Percentiles rank a stretch among this genome's conserved stretches.
These are phyloP conservation scores for Colletotrichum sp. DNA, from an alignment of 2,329 filamentous ascomycete species.

Conservation along the genomic window DNA sequence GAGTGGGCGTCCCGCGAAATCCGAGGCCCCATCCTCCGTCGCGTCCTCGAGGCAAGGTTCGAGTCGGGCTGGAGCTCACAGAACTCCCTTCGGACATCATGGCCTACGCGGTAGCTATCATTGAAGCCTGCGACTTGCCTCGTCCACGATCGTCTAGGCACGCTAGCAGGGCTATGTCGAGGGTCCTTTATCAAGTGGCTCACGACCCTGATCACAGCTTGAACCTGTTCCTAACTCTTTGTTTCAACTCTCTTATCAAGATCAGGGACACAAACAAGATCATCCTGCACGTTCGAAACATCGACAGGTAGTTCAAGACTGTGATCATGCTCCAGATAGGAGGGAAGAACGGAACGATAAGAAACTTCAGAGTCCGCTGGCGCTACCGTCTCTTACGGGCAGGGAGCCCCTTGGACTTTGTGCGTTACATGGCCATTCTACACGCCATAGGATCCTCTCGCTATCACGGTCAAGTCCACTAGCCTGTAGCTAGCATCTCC, in stretches of 20 bases:
- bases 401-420: too few species aligned
- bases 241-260: not conserved
- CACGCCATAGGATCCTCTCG: not conserved
- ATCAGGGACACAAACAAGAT: not conserved
- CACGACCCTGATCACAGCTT: not conserved
- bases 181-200: not conserved
- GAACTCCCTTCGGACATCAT: not conserved
- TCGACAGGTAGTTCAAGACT: too few species aligned
- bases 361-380: too few species aligned
- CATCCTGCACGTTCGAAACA: not conserved
- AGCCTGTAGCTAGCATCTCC: not conserved
- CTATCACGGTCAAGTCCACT: not conserved
- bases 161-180: not conserved
- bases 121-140: not conserved
- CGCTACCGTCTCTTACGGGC: too few species aligned
- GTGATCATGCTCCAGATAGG: too few species aligned
- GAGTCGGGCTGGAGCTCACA: not conserved
- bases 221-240: not conserved
- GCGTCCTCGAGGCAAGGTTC: too few species aligned
- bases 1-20: too few species aligned
- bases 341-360: too few species aligned
- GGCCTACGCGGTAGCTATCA: not conserved
- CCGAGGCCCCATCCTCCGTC: too few species aligned
- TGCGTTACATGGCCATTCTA: not conserved
- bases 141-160: not conserved